Base-by-base conservation (phyloP, 495 filamentous ascomycete genomes). In the Lophiostoma macrostomum region DNA sequence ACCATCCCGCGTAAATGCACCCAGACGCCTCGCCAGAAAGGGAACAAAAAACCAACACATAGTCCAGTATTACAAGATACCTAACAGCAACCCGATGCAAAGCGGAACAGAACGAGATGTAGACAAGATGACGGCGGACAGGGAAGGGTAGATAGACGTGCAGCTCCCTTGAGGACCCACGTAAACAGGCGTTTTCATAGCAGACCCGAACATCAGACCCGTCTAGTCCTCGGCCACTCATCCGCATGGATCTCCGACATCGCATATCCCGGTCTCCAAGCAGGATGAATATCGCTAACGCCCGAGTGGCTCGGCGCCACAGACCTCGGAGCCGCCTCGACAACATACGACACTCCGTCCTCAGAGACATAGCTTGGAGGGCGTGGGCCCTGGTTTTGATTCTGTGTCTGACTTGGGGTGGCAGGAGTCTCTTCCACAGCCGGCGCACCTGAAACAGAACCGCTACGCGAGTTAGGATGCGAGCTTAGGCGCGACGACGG, bases 341-440 rank as follows among this genome's bases (percentile, higher is more conserved):
- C 73, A 18, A 82, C 81, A 56, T 88, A 88, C 36, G 74, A 74
- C 13, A 90, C 74, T 0, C 85, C 85, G 54, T 90, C 80, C 16
- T 88, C 85, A 0, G 83, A 87, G 14, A 76, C 70, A 62, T 88
- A 90, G 20, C 82, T 86, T 30, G 85, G 85, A 14, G 85, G 86
- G 4, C 84, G 73, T 12, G 71, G 71, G 42, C 50, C 55, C 23
- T 46, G 16, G 2, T 24, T 19, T 14, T 56, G 31, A 3, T 27
- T 22, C 18, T 24, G 25, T 10, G 23, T 29, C 7, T 27, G 20
- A 22, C 1, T 14, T 30, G 22, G 22, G 14, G 44, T 16, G 1
- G 19, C 20, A 24, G 7, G 8, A 37, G 13, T 16, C 2, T 14
- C 13, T 20, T 3, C 34, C 5, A 4, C 24, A 31, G 37, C 34